Conservation (phyloP, 2,329 filamentous ascomycete species). For the Neopestalotiopsis rosae region DNA sequence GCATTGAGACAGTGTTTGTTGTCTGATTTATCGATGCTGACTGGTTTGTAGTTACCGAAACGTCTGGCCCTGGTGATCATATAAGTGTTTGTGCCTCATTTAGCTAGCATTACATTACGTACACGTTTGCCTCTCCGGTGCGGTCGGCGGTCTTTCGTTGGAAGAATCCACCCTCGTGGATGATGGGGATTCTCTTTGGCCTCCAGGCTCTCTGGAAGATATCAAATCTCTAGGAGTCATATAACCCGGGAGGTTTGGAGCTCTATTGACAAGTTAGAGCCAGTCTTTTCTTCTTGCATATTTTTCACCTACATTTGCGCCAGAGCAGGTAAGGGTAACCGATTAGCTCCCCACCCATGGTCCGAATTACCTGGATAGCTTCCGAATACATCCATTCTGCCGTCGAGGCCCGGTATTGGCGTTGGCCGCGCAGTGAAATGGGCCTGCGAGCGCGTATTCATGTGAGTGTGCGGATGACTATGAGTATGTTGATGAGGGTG, state of each 20-base stretch:
- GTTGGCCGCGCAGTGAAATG: constrained; percentile 16
- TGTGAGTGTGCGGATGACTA: constrained; percentile 16
- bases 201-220: too few relatives aligned
- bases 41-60: not conserved
- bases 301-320: not conserved
- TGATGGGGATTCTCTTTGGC: not conserved
- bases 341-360: not conserved
- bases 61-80: not conserved
- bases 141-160: not conserved
- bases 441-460: constrained; percentile 2
- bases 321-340: constrained; percentile 17
- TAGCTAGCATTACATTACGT: not conserved
- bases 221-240: too few relatives aligned
- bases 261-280: not conserved
- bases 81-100: not conserved
- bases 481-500: constrained; percentile 9
- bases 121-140: constrained; percentile 7
- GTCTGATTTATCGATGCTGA: not conserved
- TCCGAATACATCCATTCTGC: constrained; percentile 25
- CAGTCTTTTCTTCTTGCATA: too few relatives aligned
- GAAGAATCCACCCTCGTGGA: not conserved
- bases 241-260: not conserved
- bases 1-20: not conserved
- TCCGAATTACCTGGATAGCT: not conserved
- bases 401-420: constrained; percentile 25